phyloP scores from a whole-genome alignment of 1,284 basidiomycete species.

The Ceratobasidium sp. region DNA sequence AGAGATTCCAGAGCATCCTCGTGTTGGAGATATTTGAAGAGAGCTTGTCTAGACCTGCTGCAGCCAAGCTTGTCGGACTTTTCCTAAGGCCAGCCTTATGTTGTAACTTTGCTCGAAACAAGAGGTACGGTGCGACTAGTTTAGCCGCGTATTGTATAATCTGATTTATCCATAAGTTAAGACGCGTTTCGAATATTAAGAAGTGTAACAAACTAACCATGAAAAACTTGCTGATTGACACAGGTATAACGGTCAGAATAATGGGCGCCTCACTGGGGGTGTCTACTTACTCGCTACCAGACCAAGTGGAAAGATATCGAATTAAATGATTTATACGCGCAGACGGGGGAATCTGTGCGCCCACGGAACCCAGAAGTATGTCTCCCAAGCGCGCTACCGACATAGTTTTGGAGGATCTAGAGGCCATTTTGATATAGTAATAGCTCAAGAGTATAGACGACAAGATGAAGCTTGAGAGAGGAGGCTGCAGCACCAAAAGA shows the following conservation, averaged over 20 bases:
- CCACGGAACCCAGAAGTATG: conserved; percentile 71
- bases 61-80: conserved; percentile 65
- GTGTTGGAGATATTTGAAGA: conserved; percentile 72
- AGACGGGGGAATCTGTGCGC: conserved; percentile 67
- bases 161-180: conserved; percentile 57
- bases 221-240: conserved; percentile 75
- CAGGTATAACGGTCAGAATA: background rate
- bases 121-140: conserved; percentile 73
- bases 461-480: conserved; percentile 13
- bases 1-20: conserved; percentile 78
- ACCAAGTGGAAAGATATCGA: conserved; percentile 81
- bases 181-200: background rate
- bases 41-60: conserved; percentile 69
- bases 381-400: conserved; percentile 64
- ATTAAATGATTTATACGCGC: conserved; percentile 76
- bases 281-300: conserved; percentile 80
- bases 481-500: background rate
- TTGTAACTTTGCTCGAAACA: conserved; percentile 75
- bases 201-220: conserved; percentile 63
- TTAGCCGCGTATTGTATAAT: conserved; percentile 79
- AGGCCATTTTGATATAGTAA: conserved; percentile 23
- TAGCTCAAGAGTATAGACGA: background rate
- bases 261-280: background rate
- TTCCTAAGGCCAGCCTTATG: conserved; percentile 70
- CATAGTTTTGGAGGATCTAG: conserved; percentile 37